These are phyloP conservation scores for Phyllostachys edulis DNA, from an alignment of 176 grass and related monocot genomes.

Conservation along the genomic window DNA sequence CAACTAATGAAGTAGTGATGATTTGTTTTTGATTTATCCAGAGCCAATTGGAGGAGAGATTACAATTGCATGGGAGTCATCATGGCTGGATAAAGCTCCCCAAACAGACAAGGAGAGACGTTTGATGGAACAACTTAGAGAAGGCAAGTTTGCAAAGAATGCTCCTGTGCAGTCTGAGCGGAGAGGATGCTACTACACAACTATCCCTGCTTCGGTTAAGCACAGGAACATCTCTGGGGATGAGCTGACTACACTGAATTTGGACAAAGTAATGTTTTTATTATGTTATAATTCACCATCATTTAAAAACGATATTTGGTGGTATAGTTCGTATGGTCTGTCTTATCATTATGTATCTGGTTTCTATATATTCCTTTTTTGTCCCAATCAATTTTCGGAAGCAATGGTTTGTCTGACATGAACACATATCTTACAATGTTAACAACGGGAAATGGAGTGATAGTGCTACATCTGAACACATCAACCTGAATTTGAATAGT, in stretches of 20 bases:
- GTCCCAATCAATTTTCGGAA: neutral
- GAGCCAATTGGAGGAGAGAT: constrained; percentile 89
- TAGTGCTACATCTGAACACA: neutral
- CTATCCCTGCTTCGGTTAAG: constrained; percentile 74
- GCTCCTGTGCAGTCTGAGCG: constrained; percentile 33
- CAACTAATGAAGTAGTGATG: neutral
- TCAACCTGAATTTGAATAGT: neutral
- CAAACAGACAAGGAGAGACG: constrained; percentile 65
- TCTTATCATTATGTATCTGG: neutral
- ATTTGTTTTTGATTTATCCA: constrained; percentile 28
- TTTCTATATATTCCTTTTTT: neutral
- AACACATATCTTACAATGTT: neutral
- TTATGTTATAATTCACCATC: neutral
- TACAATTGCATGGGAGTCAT: constrained; percentile 71
- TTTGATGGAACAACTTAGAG: constrained; percentile 71
- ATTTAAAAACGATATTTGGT: constrained; percentile 11
- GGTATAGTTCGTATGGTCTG: neutral
- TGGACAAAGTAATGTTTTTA: constrained; percentile 80
- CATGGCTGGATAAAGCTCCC: constrained; percentile 61
- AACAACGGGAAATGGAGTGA: neutral
- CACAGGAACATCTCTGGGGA: constrained; percentile 54
- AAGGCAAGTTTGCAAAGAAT: constrained; percentile 56
- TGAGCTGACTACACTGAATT: constrained; percentile 80
- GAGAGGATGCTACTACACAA: constrained; percentile 82
- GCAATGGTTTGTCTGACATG: neutral